Evolutionary conservation across 1,284 basidiomycete species (phyloP), one percentile per base, ranked within the genome.

Genomic region (Papiliotrema laurentii): DNA sequence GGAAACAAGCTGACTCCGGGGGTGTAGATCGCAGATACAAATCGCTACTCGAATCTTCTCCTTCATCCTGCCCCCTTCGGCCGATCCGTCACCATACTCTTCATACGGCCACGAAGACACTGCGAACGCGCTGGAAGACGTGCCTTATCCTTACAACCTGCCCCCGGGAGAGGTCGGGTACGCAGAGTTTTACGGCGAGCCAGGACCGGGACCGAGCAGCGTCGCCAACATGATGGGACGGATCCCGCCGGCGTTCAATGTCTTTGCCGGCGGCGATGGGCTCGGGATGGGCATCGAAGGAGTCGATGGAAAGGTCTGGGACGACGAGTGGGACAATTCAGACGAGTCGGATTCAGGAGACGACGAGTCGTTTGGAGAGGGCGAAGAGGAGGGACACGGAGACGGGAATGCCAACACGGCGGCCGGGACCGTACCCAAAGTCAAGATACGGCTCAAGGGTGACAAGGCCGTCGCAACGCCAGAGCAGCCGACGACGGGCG

Each of bases 11-110:
- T 31, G 21, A 25, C 24, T 31, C 33, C 42, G 47, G 18, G 44
- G 40, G 24, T 38, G 5, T 66, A 97, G 94, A 67, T 94, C 96
- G 47, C 90, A 93, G 75, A 94, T 99, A 60, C 96, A 97, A 76
- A 98, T 99, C 63, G 91, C 94, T 27, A 94, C 94, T 39, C 86
- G 94, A 48, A 93, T 90, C 44, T 99, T 99, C 75, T 87, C 93
- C 69, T 99, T 97, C 72, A 84, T 96, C 47, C 83, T 97, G 10
- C 93, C 91, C 18, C 77, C 76, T 5, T 67, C 73, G 30, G 60
- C 66, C 26, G 58, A 60, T 24, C 51, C 55, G 14, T 69, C 69
- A 5, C 69, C 69, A 0, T 61, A 62, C 36, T 47, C 46, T 6
- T 52, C 59, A n/a, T 55, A 60, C 42, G 48, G 47, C 31, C 38